These are phyloP conservation scores for Wickerhamomyces chambardii DNA, from an alignment of 805 yeast genomes.

Conservation along the genomic window DNA sequence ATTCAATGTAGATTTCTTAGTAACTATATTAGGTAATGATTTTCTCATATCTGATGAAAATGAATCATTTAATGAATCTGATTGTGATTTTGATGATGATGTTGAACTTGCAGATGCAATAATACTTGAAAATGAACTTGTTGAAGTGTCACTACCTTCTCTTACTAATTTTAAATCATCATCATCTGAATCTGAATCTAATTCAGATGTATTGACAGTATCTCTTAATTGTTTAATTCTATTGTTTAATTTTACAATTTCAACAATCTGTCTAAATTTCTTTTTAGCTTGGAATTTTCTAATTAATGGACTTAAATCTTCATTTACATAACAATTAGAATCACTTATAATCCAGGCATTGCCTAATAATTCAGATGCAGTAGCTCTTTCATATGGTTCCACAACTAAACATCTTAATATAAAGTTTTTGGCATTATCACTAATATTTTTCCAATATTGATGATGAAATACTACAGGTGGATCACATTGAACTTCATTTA, in stretches of 20 bases:
- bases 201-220: conserved; percentile 42
- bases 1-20: conserved; percentile 30
- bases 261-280: conserved; percentile 80
- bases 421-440: conserved; percentile 73
- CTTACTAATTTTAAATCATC: conserved; percentile 16
- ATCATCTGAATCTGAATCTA: conserved; percentile 29
- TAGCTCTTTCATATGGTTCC: conserved; percentile 60
- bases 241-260: conserved; percentile 74
- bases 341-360: conserved; percentile 70
- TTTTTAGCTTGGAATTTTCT: conserved; percentile 75
- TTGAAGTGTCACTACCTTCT: conserved; percentile 12
- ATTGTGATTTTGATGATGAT: conserved; percentile 3
- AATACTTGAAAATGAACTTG: background rate
- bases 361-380: conserved; percentile 50
- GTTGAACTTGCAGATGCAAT: conserved; percentile 1
- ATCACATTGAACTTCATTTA: conserved; percentile 65
- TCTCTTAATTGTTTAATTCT: conserved; percentile 64
- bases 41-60: conserved; percentile 4
- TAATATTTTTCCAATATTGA: conserved; percentile 78
- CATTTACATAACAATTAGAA: conserved; percentile 31
- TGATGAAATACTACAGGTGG: conserved; percentile 80
- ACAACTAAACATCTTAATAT: conserved; percentile 62
- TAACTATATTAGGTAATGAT: conserved; percentile 4
- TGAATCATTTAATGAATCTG: no score
- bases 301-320: conserved; percentile 76